phyloP scores from a whole-genome alignment of 192 early-diverging fungal genomes.

The Entomortierella lignicola region DNA sequence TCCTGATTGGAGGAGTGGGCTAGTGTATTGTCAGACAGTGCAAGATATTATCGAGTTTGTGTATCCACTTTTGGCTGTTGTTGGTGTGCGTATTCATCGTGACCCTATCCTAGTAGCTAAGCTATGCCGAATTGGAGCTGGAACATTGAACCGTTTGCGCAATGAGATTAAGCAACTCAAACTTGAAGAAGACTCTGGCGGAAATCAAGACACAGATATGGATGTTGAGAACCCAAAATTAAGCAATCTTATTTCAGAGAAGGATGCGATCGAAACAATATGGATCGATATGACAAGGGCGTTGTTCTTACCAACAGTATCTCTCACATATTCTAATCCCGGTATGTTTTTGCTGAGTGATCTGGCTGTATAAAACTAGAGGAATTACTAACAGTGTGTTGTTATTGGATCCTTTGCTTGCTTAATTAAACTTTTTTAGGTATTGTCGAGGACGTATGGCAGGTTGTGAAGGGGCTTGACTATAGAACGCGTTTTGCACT shows the following conservation, averaged over 20 bases:
- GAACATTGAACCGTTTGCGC: constrained; percentile 10
- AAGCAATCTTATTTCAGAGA: neutral
- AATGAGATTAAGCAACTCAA: constrained; percentile 5
- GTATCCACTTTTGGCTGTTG: constrained; percentile 55
- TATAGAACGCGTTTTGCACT: constrained; percentile 74
- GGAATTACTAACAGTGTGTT: too few species aligned
- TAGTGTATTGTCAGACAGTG: constrained; percentile 45
- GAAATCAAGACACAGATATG: neutral
- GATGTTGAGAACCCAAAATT: neutral
- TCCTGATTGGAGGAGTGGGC: constrained; percentile 61
- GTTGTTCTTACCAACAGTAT: constrained; percentile 77
- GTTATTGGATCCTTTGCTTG: too few species aligned
- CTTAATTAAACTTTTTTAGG: constrained; percentile 14
- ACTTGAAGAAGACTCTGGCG: neutral
- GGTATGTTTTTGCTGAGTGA: constrained; percentile 43
- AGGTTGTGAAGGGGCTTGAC: constrained; percentile 66
- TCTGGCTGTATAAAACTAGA: too few species aligned
- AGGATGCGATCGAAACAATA: constrained; percentile 3
- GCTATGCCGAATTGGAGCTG: constrained; percentile 41
- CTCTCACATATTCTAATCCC: constrained; percentile 71
- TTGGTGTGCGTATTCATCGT: constrained; percentile 56
- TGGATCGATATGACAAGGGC: constrained; percentile 55
- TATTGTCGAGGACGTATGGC: constrained; percentile 70
- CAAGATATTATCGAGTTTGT: constrained; percentile 47
- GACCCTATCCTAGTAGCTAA: constrained; percentile 31